phyloP scores from a whole-genome alignment of 352 stramenopile genomes.

The Phytophthora foliorum region DNA sequence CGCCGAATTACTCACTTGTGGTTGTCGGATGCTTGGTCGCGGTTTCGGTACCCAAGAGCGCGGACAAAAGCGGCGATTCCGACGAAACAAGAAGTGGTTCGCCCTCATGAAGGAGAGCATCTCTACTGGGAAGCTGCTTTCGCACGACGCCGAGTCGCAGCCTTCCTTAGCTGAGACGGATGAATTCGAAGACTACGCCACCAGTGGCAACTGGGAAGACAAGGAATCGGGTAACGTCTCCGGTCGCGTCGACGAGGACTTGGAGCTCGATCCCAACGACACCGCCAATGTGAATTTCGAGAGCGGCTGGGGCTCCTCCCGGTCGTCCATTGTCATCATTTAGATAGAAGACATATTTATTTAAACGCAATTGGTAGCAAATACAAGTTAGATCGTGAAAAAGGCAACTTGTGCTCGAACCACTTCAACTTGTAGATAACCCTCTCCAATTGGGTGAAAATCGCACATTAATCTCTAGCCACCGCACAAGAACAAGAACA shows the following conservation, averaged over 20 bases:
- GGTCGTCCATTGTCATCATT: conserved; percentile 40
- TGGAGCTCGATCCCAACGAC: conserved; percentile 24
- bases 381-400: background rate
- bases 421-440: background rate
- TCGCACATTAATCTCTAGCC: background rate
- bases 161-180: conserved; percentile 39
- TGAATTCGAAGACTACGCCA: conserved; percentile 41
- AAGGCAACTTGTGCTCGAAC: background rate
- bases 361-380: background rate
- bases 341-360: conserved; percentile 26
- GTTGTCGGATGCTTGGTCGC: conserved; percentile 57
- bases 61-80: conserved; percentile 51
- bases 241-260: conserved; percentile 34
- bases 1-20: conserved; percentile 38
- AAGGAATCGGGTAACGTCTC: conserved; percentile 29
- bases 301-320: conserved; percentile 15
- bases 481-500: background rate
- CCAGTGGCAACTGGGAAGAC: conserved; percentile 41
- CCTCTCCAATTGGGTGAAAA: background rate
- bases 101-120: conserved; percentile 52
- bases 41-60: conserved; percentile 39
- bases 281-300: conserved; percentile 27
- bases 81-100: conserved; percentile 59
- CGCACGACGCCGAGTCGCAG: conserved; percentile 34
- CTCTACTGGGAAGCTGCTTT: conserved; percentile 46